Conservation (phyloP, 2,329 filamentous ascomycete genomes). For the Sporothrix inflata region DNA sequence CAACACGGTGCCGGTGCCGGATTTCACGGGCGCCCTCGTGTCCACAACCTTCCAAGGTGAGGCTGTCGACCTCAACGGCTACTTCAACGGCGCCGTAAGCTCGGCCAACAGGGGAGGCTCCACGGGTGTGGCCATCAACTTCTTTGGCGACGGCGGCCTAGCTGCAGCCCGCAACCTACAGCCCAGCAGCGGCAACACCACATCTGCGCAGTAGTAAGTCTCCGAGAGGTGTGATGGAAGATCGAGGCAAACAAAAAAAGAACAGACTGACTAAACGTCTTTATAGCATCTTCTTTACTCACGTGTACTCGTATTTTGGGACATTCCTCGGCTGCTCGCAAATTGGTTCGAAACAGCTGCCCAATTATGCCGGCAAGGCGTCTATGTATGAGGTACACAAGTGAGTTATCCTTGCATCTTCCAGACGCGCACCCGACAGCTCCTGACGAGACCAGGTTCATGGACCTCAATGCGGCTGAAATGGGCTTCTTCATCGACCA, state of each 20-base stretch:
- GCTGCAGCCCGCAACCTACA: slow-evolving; percentile 1
- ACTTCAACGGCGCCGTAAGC: slow-evolving; percentile 27
- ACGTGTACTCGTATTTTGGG: slow-evolving; percentile 29
- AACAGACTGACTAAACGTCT: neutral
- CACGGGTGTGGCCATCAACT: slow-evolving; percentile 24
- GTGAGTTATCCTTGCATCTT: too few species aligned
- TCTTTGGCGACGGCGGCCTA: slow-evolving; percentile 29
- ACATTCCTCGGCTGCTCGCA: slow-evolving; percentile 28
- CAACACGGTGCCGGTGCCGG: slow-evolving; percentile 25
- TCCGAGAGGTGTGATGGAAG: too few species aligned
- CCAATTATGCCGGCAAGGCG: slow-evolving; percentile 26
- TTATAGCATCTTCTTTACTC: slow-evolving; percentile 28
- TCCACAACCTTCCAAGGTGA: slow-evolving; percentile 25
- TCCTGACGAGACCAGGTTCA: slow-evolving; percentile 24
- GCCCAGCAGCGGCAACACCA: slow-evolving; percentile 27
- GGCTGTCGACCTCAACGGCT: slow-evolving; percentile 29
- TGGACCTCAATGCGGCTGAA: slow-evolving; percentile 29
- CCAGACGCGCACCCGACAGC: slow-evolving; percentile 18
- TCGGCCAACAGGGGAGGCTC: slow-evolving; percentile 26
- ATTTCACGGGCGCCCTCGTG: slow-evolving; percentile 25
- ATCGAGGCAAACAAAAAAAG: neutral
- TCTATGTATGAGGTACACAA: slow-evolving; percentile 28
- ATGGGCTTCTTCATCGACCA: slow-evolving; percentile 31
- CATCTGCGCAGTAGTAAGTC: slow-evolving; percentile 28
- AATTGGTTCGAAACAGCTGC: slow-evolving; percentile 18